Percentiles rank a stretch among this genome's conserved stretches.
Conservation (phyloP, 352 stramenopile genomes). For the Globisporangium solare region DNA sequence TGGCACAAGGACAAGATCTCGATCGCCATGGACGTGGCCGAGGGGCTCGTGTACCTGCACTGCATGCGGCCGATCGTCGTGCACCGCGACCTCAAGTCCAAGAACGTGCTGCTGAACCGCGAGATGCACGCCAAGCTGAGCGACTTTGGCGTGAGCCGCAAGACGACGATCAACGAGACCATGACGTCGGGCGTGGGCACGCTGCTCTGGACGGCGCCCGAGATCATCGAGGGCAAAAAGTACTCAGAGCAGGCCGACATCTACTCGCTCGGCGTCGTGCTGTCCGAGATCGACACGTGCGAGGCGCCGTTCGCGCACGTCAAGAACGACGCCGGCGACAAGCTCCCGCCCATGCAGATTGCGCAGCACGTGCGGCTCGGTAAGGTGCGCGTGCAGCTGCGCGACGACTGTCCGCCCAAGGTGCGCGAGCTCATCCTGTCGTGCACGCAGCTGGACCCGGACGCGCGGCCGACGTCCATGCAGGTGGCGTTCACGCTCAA, state of each 20-base stretch:
- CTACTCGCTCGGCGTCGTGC: constrained; percentile 83
- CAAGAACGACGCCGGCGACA: constrained; percentile 38
- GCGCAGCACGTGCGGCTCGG: constrained; percentile 55
- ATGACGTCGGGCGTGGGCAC: constrained; percentile 80
- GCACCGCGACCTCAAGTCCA: constrained; percentile 85
- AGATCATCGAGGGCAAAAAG: constrained; percentile 84
- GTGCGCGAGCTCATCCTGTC: constrained; percentile 45
- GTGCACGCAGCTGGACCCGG: constrained; percentile 65
- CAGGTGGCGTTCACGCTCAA: constrained; percentile 71
- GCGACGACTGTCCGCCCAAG: constrained; percentile 51
- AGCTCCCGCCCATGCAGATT: constrained; percentile 65
- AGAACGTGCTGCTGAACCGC: constrained; percentile 79
- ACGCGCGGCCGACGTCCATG: constrained; percentile 58
- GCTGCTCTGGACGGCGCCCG: constrained; percentile 79
- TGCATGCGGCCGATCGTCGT: constrained; percentile 63
- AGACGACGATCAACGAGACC: constrained; percentile 65
- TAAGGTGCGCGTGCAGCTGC: constrained; percentile 45
- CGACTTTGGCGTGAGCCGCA: constrained; percentile 85
- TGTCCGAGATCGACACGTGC: constrained; percentile 76
- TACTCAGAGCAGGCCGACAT: constrained; percentile 88
- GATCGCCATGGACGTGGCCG: constrained; percentile 79
- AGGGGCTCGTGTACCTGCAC: constrained; percentile 85
- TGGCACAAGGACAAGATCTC: constrained; percentile 73
- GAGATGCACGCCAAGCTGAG: constrained; percentile 72
- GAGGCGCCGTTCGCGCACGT: constrained; percentile 51